Evolutionary conservation across 768 basidiomycete genomes (phyloP).

Genomic region (Coprinopsis strossmayeri): DNA sequence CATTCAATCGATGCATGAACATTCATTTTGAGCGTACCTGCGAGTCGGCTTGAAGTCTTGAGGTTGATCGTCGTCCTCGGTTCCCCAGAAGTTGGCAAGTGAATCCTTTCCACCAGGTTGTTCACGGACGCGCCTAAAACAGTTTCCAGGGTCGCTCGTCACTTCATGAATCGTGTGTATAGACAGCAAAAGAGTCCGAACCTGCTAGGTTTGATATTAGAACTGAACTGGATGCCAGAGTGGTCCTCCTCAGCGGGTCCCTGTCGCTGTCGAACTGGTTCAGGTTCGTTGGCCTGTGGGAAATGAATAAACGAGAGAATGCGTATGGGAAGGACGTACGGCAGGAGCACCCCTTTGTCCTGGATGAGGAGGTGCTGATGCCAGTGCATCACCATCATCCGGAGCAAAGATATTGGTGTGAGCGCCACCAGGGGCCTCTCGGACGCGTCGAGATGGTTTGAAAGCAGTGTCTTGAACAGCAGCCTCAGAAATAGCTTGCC

Average conservation of each 20-base stretch:
- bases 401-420: conserved; percentile 47
- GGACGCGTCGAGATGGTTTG: conserved; percentile 38
- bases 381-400: conserved; percentile 55
- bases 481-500: too few species aligned
- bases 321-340: neutral
- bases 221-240: conserved; percentile 27
- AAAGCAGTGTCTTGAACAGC: conserved; percentile 1
- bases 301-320: neutral
- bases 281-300: neutral
- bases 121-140: conserved; percentile 35
- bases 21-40: conserved; percentile 32
- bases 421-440: conserved; percentile 46
- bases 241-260: conserved; percentile 20
- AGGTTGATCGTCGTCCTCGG: conserved; percentile 26
- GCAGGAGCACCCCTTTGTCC: conserved; percentile 1
- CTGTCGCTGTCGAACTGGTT: neutral
- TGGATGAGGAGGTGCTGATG: conserved; percentile 43
- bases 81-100: conserved; percentile 40
- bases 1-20: neutral
- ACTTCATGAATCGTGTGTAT: too few species aligned
- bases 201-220: conserved; percentile 46
- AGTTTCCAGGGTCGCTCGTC: neutral
- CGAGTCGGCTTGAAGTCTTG: conserved; percentile 65
- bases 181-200: too few species aligned
- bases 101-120: conserved; percentile 39